Evolutionary conservation across 805 yeast genomes (phyloP), one percentile per base, ranked within the genome.

Genomic region (Candida alai): DNA sequence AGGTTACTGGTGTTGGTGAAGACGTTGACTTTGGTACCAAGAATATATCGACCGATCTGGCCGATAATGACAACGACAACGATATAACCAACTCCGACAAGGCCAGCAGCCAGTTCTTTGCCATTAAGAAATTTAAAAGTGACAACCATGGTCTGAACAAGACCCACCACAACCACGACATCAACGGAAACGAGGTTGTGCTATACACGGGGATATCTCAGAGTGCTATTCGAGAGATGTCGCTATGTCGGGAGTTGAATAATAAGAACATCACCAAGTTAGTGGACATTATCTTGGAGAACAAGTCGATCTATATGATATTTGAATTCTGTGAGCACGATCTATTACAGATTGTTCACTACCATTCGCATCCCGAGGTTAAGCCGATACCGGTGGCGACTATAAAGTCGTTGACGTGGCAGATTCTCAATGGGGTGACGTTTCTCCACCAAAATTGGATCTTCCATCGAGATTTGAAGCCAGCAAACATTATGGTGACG

Each of bases 251-350:
- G 31, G 98, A 93, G 55, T 65, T 93, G 35, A 70, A 69, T 42
- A 86, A 94, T 60, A 73, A 74, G 39, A 90, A 93, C 60, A 71
- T 93, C 34, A 84, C 93, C 6, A 76, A 74, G 43, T 66, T 94
- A 37, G 77, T 80, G 5, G 96, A 89, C 55, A 84, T 87, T 35
- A 78, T 89, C 8, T 62, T 93, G 33, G 97, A 93, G 52, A 84
- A 80, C 47, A 90, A 87, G 58, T 75, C 86, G 43, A 89, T 93
- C 29, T 93, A 87, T 60, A 85, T 93, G 93, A 86, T 93, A 24
- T 88, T 87, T 56, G 98, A 90, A 54, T 93, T 78, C 58, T 96
- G 96, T 27, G 99, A 93, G 57, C 95, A 93, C 59, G 99, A 93
- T 60, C 62, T 93, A 39, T 63, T 93, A 41, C 98, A 93, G 58